Evolutionary conservation across 2,329 filamentous ascomycete species (phyloP).

Genomic region (Sporothrix inflata): DNA sequence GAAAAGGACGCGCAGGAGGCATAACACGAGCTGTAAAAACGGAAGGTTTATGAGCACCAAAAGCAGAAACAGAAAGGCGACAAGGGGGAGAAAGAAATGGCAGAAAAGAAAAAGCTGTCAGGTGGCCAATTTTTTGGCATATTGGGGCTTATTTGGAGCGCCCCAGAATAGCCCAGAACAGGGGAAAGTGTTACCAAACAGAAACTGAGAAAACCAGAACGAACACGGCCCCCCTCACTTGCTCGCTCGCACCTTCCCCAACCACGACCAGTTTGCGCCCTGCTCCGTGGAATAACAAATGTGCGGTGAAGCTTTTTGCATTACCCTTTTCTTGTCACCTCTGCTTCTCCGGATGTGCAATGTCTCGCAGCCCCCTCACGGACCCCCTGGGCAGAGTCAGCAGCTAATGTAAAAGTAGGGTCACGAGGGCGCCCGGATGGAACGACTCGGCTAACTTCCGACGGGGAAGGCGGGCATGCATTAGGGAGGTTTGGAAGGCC

Average conservation of each 20-base stretch:
- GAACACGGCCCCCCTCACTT: background rate
- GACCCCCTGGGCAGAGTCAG: background rate
- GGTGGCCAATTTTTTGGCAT: constrained; percentile 5
- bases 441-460: constrained; percentile 23
- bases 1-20: background rate
- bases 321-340: background rate
- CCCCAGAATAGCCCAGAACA: constrained; percentile 1
- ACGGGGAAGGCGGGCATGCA: background rate
- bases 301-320: constrained; percentile 18
- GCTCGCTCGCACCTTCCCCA: background rate
- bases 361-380: constrained; percentile 2
- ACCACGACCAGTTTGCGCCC: background rate
- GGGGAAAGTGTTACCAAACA: constrained; percentile 19
- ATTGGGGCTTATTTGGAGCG: constrained; percentile 1
- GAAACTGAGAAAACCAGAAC: background rate
- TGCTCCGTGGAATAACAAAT: background rate
- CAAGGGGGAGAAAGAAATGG: background rate
- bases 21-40: background rate
- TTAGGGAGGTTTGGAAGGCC: background rate
- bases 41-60: background rate
- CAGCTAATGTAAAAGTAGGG: background rate
- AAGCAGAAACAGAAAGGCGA: background rate
- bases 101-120: constrained; percentile 3
- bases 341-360: background rate
- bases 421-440: constrained; percentile 11